Evolutionary conservation across 1,139 yeast genomes (phyloP), one percentile per base, ranked within the genome.

Genomic region (Magnusiomyces suaveolens): DNA sequence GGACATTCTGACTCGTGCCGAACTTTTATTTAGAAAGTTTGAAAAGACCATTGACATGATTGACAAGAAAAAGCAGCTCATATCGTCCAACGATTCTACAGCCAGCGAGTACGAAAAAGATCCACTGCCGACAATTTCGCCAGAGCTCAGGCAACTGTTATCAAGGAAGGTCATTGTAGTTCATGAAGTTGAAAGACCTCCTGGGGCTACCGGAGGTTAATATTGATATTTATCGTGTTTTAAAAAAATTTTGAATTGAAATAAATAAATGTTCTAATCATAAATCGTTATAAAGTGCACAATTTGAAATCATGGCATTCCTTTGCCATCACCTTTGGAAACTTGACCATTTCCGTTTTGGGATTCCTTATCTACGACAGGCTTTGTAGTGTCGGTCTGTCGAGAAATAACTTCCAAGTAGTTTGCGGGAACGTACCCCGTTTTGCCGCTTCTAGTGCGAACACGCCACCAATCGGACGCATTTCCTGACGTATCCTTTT

Each of bases 381-480:
- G n/a, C n/a, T n/a, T n/a, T n/a, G n/a, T n/a, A n/a, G n/a, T n/a
- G n/a, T n/a, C n/a, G n/a, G n/a, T n/a, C n/a, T n/a, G n/a, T n/a
- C n/a, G n/a, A n/a, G n/a, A 67, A 47, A 90, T 83, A 1, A 87
- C 72, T 63, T 84, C 84, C 53, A 90, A 75, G 66, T 87, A 92
- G 64, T 90, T 89, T 59, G 82, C 80, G 1, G 98, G 98, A 21
- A 87, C 92, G 67, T 87, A 89, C 0, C 98, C 98, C 16, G 84
- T 74, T 63, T 85, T 78, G 1, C 97, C 97, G 64, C 83, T 84
- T 64, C 96, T 46, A 21, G 95, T 81, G 63, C 97, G 78, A 29
- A 92, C 96, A 65, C 88, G 83, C 96, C 97, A 90, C 98, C 98
- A 92, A 62, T 53, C 54, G 4, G 56, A 54, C 1, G 53, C 83